Conservation (phyloP, 2,329 filamentous ascomycete species). For the Rhinocladiella similis region DNA sequence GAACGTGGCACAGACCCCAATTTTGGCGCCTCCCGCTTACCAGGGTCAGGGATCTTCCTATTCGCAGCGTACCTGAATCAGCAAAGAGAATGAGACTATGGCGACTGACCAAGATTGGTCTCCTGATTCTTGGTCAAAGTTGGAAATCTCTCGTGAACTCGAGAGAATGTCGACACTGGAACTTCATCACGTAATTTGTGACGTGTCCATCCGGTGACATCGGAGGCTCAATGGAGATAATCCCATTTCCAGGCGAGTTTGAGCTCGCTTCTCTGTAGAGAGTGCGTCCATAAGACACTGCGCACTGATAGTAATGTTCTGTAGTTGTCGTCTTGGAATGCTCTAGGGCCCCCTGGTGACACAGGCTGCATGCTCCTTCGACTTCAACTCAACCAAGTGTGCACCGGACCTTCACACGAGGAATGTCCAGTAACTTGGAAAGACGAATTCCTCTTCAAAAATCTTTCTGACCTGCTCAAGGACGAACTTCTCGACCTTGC, state of each 20-base stretch:
- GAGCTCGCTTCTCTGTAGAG: neutral
- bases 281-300: no score
- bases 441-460: constrained; percentile 98
- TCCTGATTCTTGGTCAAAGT: constrained; percentile 13
- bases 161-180: no score
- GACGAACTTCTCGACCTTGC: constrained; percentile 97
- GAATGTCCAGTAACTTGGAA: constrained; percentile 98
- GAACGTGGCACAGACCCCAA: constrained; percentile 19
- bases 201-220: constrained; percentile 11
- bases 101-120: constrained; percentile 12
- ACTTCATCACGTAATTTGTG: constrained; percentile 7
- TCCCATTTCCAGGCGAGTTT: no score
- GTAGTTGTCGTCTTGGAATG: no score
- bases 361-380: no score
- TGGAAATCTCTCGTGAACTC: neutral
- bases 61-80: constrained; percentile 17
- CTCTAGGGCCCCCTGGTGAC: no score
- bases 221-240: neutral
- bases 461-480: constrained; percentile 94
- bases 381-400: no score
- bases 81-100: neutral
- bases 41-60: neutral
- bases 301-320: no score
- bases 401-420: constrained; percentile 59
- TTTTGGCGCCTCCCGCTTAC: constrained; percentile 5